Conservation (phyloP, 345 rosid genomes). For the Hibiscus syriacus region DNA sequence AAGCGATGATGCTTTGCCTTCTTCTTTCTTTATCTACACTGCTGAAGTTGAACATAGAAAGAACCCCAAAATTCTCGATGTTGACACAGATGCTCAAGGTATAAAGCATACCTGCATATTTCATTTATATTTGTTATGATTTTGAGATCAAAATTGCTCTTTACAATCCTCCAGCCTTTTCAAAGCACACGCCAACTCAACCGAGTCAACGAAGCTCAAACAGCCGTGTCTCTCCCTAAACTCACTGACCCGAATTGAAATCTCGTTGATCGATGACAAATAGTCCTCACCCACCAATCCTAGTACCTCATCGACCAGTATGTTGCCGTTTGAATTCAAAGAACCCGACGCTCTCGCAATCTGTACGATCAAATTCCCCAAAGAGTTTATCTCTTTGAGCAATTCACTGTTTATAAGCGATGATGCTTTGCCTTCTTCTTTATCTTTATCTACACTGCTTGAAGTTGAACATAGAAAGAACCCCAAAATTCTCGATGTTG, state of each 20-base stretch:
- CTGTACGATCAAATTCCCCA: conserved; percentile 47
- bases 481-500: conserved; percentile 56
- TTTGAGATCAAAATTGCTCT: conserved; percentile 15
- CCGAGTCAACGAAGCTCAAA: conserved; percentile 52
- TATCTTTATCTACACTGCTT: conserved; percentile 37
- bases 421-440: conserved; percentile 41
- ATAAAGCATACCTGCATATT: conserved; percentile 48
- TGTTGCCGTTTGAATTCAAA: conserved; percentile 23
- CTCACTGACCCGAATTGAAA: no score
- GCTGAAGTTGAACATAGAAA: conserved; percentile 48
- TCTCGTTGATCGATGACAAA: no score
- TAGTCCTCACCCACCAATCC: no score
- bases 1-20: conserved; percentile 42
- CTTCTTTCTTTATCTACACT: conserved; percentile 39
- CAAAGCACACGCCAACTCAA: conserved; percentile 56
- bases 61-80: conserved; percentile 58
- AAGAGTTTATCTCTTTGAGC: conserved; percentile 44
- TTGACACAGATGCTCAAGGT: conserved; percentile 58
- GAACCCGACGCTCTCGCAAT: conserved; percentile 42
- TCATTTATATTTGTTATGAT: neutral
- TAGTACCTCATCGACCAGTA: conserved; percentile 29
- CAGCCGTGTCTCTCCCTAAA: conserved; percentile 37
- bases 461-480: conserved; percentile 54
- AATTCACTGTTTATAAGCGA: conserved; percentile 39
- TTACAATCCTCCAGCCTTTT: conserved; percentile 45